Conservation (phyloP, 306 rosid species). For the Spatholobus suberectus region DNA sequence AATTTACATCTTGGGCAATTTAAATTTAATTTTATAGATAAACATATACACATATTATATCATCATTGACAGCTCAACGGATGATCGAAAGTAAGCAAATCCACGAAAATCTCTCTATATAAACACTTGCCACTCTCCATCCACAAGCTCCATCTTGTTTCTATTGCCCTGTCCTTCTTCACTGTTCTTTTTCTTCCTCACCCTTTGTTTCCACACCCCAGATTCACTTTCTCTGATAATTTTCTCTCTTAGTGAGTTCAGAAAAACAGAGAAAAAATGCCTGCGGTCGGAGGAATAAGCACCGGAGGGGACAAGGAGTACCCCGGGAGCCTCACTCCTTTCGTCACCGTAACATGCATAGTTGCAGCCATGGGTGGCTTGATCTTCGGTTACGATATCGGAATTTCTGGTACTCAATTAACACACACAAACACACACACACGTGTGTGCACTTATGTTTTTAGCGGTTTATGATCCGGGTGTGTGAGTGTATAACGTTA, state of each 20-base stretch:
- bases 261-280: slow-evolving; percentile 65
- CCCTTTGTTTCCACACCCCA: not conserved
- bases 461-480: too few species aligned
- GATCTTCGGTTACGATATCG: slow-evolving; percentile 95
- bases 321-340: slow-evolving; percentile 79
- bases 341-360: slow-evolving; percentile 71
- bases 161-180: not conserved
- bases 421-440: not conserved
- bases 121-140: slow-evolving; percentile 23
- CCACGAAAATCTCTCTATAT: slow-evolving; percentile 11
- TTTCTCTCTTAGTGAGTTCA: not conserved
- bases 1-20: not conserved
- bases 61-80: slow-evolving; percentile 48
- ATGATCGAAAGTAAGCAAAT: not conserved
- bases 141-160: slow-evolving; percentile 31
- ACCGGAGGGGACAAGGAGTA: slow-evolving; percentile 54
- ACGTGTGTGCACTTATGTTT: not conserved
- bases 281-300: slow-evolving; percentile 62
- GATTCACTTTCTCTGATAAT: not conserved
- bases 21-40: not conserved
- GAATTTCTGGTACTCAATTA: slow-evolving; percentile 77
- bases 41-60: not conserved
- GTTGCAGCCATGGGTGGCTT: slow-evolving; percentile 98
- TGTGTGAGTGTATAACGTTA: not conserved
- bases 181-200: not conserved